Base-by-base conservation (phyloP, 2,329 filamentous ascomycete genomes). In the Lanzia echinophila region DNA sequence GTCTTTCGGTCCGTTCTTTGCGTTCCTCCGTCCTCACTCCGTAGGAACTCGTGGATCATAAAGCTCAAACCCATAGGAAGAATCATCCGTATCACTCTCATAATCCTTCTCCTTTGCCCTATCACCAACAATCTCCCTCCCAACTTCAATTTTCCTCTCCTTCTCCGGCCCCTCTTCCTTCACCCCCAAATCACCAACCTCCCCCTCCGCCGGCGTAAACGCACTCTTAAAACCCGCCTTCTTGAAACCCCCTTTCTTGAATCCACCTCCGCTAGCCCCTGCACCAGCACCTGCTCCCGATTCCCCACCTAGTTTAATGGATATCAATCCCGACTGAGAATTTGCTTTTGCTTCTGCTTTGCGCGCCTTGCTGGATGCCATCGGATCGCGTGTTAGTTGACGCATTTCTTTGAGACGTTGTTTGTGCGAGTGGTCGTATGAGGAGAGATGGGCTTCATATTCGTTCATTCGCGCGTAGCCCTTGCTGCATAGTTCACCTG, bases 391-490 rank as follows among this genome's bases (percentile, higher is more conserved):
- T 32, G 87, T 84, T 76, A 91, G 86, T 65, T 87, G 84, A 71
- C 90, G 90, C 87, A 92, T 90, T 65, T 94, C 88, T 71, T 89
- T 88, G 55, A 91, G 80, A 47, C 88, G 86, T 73, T 95, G 90
- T 69, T 90, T 91, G 72, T 99, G 94, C 63, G 88, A 88, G 72
- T 99, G 94, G 68, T 97, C 94, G 71, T 97, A 97, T 65, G 88
- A 94, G 59, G 84, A 84, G 54, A 96, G 88, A 70, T 99, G 94
- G 7, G 91, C 87, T 71, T 97, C 92, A 70, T 95, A 96, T 69
- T 97, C 92, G 68, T 95, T 92, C 79, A 95, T 92, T 53, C 94
- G 90, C 1, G 86, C 84, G 72, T 97, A 99, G 64, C 91, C 92
- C 73, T 97, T 97, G 60, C 87, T 84, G 75, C 94, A 97, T 52